Evolutionary conservation across 805 yeast genomes (phyloP).

Genomic region (Candida xyloterini): DNA sequence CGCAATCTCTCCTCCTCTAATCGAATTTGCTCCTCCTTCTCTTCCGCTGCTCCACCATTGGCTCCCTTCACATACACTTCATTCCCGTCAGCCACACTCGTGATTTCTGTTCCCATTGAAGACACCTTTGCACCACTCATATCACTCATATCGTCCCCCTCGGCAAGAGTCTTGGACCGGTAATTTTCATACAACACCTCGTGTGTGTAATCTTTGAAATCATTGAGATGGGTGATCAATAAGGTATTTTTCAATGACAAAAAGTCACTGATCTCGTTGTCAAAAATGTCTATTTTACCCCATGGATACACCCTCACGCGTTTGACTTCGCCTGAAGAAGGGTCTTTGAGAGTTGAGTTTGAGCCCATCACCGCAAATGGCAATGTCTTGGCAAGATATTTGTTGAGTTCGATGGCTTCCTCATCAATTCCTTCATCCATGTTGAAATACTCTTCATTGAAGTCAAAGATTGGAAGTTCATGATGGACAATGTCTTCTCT

Average conservation of each 20-base stretch:
- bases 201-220: conserved; percentile 84
- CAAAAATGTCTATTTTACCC: conserved; percentile 60
- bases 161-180: conserved; percentile 58
- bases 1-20: conserved; percentile 84
- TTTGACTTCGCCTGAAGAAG: conserved; percentile 34
- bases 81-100: conserved; percentile 6
- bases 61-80: conserved; percentile 1
- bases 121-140: conserved; percentile 12
- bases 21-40: conserved; percentile 84
- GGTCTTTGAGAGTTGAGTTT: conserved; percentile 37
- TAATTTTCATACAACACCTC: conserved; percentile 84
- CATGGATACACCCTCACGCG: conserved; percentile 62
- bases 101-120: conserved; percentile 12
- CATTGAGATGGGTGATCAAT: conserved; percentile 80
- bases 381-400: conserved; percentile 41
- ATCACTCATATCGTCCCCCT: conserved; percentile 16
- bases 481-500: conserved; percentile 71
- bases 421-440: conserved; percentile 31
- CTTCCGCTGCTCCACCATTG: conserved; percentile 10
- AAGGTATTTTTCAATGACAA: conserved; percentile 74
- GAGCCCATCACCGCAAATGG: conserved; percentile 72
- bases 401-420: conserved; percentile 31
- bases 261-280: conserved; percentile 75
- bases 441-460: conserved; percentile 54
- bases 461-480: conserved; percentile 74